phyloP scores from a whole-genome alignment of 306 rosid species.

The Casuarina cunninghamiana region DNA sequence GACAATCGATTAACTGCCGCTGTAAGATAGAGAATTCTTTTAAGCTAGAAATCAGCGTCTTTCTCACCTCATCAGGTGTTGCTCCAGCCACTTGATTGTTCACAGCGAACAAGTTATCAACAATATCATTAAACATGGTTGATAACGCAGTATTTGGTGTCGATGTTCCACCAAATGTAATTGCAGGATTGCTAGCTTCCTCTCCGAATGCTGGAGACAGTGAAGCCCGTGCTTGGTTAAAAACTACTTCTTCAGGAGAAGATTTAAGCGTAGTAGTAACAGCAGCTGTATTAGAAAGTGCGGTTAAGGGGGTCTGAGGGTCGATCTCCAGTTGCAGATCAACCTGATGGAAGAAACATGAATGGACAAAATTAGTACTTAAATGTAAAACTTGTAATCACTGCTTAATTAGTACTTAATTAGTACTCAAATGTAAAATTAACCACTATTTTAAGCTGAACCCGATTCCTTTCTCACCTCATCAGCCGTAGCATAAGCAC shows the following conservation, averaged over 20 bases:
- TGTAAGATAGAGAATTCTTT: neutral
- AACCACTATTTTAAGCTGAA: conserved; percentile 21
- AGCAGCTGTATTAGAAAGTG: neutral
- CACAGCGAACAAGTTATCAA: conserved; percentile 22
- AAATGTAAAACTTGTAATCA: neutral
- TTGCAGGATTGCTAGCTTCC: conserved; percentile 20
- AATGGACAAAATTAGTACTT: neutral
- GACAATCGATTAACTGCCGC: neutral
- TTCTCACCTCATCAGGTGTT: conserved; percentile 36
- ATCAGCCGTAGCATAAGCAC: conserved; percentile 17
- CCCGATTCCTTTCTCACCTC: conserved; percentile 42
- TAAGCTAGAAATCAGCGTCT: conserved; percentile 9
- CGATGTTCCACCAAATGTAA: conserved; percentile 42
- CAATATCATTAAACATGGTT: conserved; percentile 35
- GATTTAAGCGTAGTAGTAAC: conserved; percentile 36
- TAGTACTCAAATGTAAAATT: too few species aligned
- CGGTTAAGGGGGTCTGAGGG: neutral
- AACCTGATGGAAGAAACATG: conserved; percentile 37
- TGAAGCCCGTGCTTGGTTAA: conserved; percentile 37
- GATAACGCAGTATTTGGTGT: neutral
- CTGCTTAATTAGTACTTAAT: too few species aligned
- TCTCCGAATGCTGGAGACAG: conserved; percentile 41
- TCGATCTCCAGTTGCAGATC: conserved; percentile 20
- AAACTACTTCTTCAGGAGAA: conserved; percentile 55
- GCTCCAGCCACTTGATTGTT: conserved; percentile 21